Percentiles rank a stretch among this genome's conserved stretches.
Evolutionary conservation across 768 basidiomycete species (phyloP).

Genomic region (Boletellus sp.): DNA sequence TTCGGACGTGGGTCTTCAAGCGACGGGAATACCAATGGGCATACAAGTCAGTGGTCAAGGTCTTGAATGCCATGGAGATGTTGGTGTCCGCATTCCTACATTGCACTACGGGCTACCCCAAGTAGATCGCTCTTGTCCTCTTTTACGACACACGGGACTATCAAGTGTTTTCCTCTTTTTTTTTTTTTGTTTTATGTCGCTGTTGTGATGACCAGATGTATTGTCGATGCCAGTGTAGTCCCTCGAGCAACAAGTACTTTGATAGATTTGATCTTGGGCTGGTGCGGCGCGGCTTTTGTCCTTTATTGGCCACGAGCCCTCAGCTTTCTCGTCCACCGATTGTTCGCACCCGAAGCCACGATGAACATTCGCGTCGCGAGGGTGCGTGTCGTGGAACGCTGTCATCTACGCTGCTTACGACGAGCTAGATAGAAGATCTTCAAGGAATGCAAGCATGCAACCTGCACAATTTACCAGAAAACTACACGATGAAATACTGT

Average conservation of each 20-base stretch:
- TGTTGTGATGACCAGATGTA: constrained; percentile 28
- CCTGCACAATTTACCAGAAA: constrained; percentile 89
- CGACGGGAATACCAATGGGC: constrained; percentile 22
- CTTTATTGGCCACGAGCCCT: too few relatives aligned
- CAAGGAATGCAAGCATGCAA: constrained; percentile 93
- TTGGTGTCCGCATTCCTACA: constrained; percentile 9
- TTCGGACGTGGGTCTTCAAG: constrained; percentile 51
- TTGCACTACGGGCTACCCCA: constrained; percentile 2
- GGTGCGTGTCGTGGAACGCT: constrained; percentile 13
- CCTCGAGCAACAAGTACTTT: neutral
- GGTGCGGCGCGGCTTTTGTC: too few relatives aligned
- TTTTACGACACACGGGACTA: constrained; percentile 12
- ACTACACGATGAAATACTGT: constrained; percentile 84
- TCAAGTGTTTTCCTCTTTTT: constrained; percentile 5
- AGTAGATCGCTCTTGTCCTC: constrained; percentile 5
- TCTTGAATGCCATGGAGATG: constrained; percentile 14
- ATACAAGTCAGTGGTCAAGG: constrained; percentile 23
- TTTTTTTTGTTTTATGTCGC: constrained; percentile 14
- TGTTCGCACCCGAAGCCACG: neutral
- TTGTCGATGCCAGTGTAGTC: constrained; percentile 18
- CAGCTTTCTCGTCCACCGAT: neutral
- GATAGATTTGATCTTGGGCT: constrained; percentile 9
- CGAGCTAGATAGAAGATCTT: constrained; percentile 73
- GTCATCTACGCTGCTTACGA: constrained; percentile 12
- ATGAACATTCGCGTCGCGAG: constrained; percentile 33